A percentile compares a stretch with the other conserved stretches of the same genome.
Evolutionary conservation across 179 eudicot genomes (phyloP).

Genomic region (Sideroxylon spinosum): DNA sequence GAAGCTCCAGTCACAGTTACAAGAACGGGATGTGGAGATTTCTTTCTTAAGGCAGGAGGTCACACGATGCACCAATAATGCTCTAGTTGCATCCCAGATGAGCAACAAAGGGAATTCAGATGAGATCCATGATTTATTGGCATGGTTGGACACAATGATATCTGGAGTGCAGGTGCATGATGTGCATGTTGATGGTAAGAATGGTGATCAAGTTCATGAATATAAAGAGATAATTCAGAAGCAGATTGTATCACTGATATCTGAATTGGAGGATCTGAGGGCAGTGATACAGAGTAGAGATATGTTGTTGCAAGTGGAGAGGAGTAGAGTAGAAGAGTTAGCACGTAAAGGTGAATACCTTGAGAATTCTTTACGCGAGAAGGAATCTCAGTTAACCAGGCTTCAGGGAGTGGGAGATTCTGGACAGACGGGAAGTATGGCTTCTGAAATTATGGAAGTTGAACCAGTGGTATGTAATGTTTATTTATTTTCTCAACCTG

Average conservation of each 20-base stretch:
- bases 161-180: slow-evolving; percentile 46
- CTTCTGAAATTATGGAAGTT: slow-evolving; percentile 75
- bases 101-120: slow-evolving; percentile 49
- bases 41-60: slow-evolving; percentile 96
- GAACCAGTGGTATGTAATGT: slow-evolving; percentile 69
- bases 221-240: slow-evolving; percentile 54
- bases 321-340: slow-evolving; percentile 63
- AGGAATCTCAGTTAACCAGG: slow-evolving; percentile 50
- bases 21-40: slow-evolving; percentile 79
- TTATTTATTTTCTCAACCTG: slow-evolving; percentile 14
- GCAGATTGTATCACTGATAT: slow-evolving; percentile 44
- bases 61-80: slow-evolving; percentile 85
- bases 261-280: slow-evolving; percentile 69
- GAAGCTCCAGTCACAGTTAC: slow-evolving; percentile 81
- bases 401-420: slow-evolving; percentile 41
- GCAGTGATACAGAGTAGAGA: slow-evolving; percentile 55
- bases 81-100: slow-evolving; percentile 66
- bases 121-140: slow-evolving; percentile 59
- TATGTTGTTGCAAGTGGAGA: slow-evolving; percentile 57
- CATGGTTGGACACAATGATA: slow-evolving; percentile 55
- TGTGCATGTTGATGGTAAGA: slow-evolving; percentile 28
- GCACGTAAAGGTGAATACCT: slow-evolving; percentile 48
- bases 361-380: slow-evolving; percentile 58
- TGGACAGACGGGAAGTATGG: slow-evolving; percentile 31
- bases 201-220: slow-evolving; percentile 26